Conservation (phyloP, 192 early-diverging fungal genomes). For the Coemansia sp. region DNA sequence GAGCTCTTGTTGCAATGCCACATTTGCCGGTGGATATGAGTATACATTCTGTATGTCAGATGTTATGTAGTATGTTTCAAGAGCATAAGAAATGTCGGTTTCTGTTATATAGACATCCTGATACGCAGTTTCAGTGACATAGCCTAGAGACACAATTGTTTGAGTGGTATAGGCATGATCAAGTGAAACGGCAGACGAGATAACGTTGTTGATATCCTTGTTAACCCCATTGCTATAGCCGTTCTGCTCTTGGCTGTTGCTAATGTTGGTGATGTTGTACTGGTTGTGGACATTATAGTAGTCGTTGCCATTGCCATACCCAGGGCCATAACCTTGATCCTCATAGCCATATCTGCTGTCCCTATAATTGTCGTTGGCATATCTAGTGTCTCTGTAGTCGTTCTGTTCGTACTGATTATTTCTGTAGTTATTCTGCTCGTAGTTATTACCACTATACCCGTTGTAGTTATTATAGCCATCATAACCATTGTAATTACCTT, state of each 20-base stretch:
- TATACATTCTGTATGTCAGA: background rate
- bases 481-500: background rate
- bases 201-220: background rate
- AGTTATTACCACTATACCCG: background rate
- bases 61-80: background rate
- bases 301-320: conserved; percentile 1
- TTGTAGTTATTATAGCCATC: background rate
- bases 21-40: conserved; percentile 4
- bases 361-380: background rate
- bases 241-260: background rate
- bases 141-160: conserved; percentile 5
- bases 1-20: background rate
- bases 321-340: background rate
- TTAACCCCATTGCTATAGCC: background rate
- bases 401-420: background rate
- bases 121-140: conserved; percentile 3
- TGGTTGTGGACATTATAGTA: background rate
- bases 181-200: background rate
- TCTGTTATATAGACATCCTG: background rate
- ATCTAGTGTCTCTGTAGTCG: background rate
- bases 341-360: background rate
- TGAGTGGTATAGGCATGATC: background rate
- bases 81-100: background rate
- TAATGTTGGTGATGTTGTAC: background rate
- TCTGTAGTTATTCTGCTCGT: background rate